Base-by-base conservation (phyloP, 2,329 filamentous ascomycete species). In the Epichloe sp. region DNA sequence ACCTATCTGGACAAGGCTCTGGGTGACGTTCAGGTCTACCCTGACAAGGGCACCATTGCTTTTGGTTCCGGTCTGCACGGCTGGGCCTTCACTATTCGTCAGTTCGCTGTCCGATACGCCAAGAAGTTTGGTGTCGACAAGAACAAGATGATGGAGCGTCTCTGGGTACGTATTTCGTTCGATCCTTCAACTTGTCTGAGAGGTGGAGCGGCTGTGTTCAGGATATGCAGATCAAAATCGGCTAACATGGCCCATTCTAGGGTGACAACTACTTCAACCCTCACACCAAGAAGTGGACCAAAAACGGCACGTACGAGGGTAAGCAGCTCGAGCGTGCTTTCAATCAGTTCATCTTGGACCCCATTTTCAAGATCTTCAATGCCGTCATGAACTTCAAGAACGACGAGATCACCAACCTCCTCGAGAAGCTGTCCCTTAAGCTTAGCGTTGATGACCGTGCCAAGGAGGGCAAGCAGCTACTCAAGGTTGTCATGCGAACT, bases 81-180 rank as follows among this genome's bases (percentile, higher is more conserved):
- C 74, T 98, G 93, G 93, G 91, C 89, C 68, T 98, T 98, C 85
- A 98, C 93, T 67, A 77, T 97, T 78, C 88, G 93, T 69, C 93
- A 98, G 76, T 98, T 98, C 75, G 93, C 93, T 64, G 73, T 82
- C 69, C 83, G 85, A 67, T 98, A 98, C 74, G 86, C 91, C 76
- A 97, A 97, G 89, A 98, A 98, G 79, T 98, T 98, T 67, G 93
- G 93, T 86, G 93, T 98, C 65, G 91, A 98, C 84, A 90, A 90
- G 75, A 86, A 84, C 79, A 97, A 97, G 88, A 96, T 98, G 93
- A 95, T 97, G 87, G 88, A 96, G 80, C 89, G 93, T 85, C 88
- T 98, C 63, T 98, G 93, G 93, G 84, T 88, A 75, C 72, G 82
- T 50, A 21, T 11, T 46, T 10, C 15, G 23, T 47, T 4, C 35